These are phyloP conservation scores for Aspergillus sclerotialis DNA, from an alignment of 2,329 filamentous ascomycete genomes.

Conservation along the genomic window DNA sequence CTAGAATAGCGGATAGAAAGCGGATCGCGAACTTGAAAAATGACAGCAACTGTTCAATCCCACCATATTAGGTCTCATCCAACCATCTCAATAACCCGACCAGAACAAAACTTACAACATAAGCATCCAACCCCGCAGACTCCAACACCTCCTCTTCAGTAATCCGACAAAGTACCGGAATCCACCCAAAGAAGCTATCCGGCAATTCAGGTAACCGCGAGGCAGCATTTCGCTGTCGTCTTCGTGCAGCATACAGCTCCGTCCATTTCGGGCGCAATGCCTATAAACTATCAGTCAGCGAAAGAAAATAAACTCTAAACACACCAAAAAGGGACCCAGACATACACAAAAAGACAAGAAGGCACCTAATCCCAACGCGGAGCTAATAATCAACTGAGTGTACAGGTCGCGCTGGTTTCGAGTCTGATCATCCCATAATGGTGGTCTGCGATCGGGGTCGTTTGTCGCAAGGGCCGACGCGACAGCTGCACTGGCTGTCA, in stretches of 20 bases:
- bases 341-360: constrained; percentile 42
- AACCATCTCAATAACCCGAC: neutral
- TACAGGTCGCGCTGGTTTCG: constrained; percentile 33
- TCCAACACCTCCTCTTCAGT: constrained; percentile 83
- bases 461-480: constrained; percentile 14
- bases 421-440: constrained; percentile 24
- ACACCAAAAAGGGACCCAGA: constrained; percentile 1
- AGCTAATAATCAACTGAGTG: constrained; percentile 39
- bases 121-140: constrained; percentile 89
- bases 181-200: constrained; percentile 86
- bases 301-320: neutral
- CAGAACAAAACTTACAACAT: constrained; percentile 57
- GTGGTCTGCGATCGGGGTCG: constrained; percentile 11
- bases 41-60: constrained; percentile 59
- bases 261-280: constrained; percentile 87
- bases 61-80: neutral
- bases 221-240: constrained; percentile 62
- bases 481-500: constrained; percentile 14
- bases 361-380: constrained; percentile 35
- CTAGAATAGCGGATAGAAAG: constrained; percentile 69
- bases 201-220: constrained; percentile 69
- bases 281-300: constrained; percentile 37
- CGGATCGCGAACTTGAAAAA: constrained; percentile 96
- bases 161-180: constrained; percentile 74
- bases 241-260: constrained; percentile 80